These are phyloP conservation scores for Colletotrichum trifolii DNA, from an alignment of 2,329 filamentous ascomycete species.

Conservation along the genomic window DNA sequence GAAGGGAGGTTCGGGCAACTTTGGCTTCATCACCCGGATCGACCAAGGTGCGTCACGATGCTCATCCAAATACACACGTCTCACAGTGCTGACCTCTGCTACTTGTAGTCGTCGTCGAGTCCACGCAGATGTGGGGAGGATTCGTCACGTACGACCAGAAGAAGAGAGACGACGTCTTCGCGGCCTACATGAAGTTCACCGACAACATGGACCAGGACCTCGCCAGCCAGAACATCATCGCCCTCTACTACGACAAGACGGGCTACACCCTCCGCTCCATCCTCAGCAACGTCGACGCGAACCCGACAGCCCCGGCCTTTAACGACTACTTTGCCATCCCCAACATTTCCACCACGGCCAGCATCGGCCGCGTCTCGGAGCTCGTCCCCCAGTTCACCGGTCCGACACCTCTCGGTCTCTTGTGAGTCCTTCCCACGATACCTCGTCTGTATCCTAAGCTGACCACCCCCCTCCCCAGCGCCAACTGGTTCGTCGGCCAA, in stretches of 20 bases:
- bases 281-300: constrained; percentile 43
- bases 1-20: constrained; percentile 58
- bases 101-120: constrained; percentile 9
- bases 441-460: not conserved
- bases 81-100: not conserved
- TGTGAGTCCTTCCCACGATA: not conserved
- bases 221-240: constrained; percentile 44
- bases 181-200: constrained; percentile 44
- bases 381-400: constrained; percentile 46
- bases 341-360: constrained; percentile 39
- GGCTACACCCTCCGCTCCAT: constrained; percentile 39
- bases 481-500: constrained; percentile 48
- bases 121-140: constrained; percentile 44
- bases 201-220: constrained; percentile 41
- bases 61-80: not conserved
- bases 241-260: constrained; percentile 39
- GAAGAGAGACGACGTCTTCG: constrained; percentile 40
- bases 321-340: constrained; percentile 39
- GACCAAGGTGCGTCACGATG: constrained; percentile 19
- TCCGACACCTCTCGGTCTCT: constrained; percentile 45
- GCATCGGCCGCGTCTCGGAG: constrained; percentile 40
- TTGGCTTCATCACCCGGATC: constrained; percentile 51
- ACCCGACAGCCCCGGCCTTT: constrained; percentile 40
- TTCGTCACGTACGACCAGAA: constrained; percentile 42
- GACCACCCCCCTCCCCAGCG: constrained; percentile 27